Conservation (phyloP, 2,329 filamentous ascomycete species). For the Volutella citrinella region DNA sequence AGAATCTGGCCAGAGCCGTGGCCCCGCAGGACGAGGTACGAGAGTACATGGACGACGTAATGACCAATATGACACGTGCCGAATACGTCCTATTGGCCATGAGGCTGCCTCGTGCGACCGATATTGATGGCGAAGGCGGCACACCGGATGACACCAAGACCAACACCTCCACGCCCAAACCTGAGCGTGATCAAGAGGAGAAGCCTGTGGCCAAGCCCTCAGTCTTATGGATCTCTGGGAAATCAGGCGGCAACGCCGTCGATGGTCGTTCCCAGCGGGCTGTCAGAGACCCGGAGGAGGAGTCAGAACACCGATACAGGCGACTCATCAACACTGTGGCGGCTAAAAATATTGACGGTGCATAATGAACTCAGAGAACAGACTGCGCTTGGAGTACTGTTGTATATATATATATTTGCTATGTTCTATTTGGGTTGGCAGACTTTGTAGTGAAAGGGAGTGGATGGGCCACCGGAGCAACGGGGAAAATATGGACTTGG, state of each 20-base stretch:
- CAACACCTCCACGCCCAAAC: slow-evolving; percentile 28
- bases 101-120: slow-evolving; percentile 51
- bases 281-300: slow-evolving; percentile 32
- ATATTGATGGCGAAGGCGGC: slow-evolving; percentile 30
- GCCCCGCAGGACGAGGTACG: slow-evolving; percentile 61
- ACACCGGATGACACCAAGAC: slow-evolving; percentile 29
- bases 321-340: slow-evolving; percentile 36
- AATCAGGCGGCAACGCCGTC: slow-evolving; percentile 15
- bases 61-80: slow-evolving; percentile 66
- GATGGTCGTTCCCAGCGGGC: slow-evolving; percentile 20
- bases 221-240: slow-evolving; percentile 35
- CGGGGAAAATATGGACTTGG: no score
- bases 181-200: slow-evolving; percentile 23
- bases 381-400: slow-evolving; percentile 1
- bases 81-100: slow-evolving; percentile 67
- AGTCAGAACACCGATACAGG: slow-evolving; percentile 33
- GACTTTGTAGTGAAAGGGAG: no score
- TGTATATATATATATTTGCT: neutral
- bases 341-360: slow-evolving; percentile 28
- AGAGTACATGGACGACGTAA: slow-evolving; percentile 67
- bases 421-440: no score
- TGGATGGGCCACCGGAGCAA: no score
- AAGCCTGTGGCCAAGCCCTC: slow-evolving; percentile 23
- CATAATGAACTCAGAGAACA: slow-evolving; percentile 11
- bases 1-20: slow-evolving; percentile 59